Evolutionary conservation across 106 monocot species (phyloP).

Genomic region (Hemerocallis citrina): DNA sequence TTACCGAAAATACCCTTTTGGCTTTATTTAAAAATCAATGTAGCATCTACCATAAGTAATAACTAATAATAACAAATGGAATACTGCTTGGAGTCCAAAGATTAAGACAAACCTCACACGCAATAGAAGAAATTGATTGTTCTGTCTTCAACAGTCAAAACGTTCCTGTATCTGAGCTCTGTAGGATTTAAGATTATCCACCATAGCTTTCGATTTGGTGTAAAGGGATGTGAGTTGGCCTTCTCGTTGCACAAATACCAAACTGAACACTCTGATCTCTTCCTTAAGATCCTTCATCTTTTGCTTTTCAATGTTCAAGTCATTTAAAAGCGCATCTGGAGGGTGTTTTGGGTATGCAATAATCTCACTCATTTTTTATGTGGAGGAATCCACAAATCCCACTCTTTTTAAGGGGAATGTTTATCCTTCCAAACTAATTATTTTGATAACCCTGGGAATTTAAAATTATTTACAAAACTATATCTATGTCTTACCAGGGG

Average conservation of each 20-base stretch:
- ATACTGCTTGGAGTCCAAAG: neutral
- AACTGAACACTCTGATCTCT: slow-evolving; percentile 44
- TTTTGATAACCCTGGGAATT: too few relatives aligned
- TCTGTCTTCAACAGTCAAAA: slow-evolving; percentile 12
- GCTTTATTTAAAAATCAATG: too few relatives aligned
- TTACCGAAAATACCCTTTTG: too few relatives aligned
- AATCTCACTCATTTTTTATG: too few relatives aligned
- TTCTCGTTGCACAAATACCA: slow-evolving; percentile 54
- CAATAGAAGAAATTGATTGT: neutral
- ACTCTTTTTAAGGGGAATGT: too few relatives aligned
- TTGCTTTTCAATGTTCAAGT: slow-evolving; percentile 36
- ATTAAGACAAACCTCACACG: neutral
- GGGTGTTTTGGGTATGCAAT: too few relatives aligned
- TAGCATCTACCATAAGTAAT: too few relatives aligned
- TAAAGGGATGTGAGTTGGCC: slow-evolving; percentile 50
- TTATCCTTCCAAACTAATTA: too few relatives aligned
- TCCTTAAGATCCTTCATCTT: slow-evolving; percentile 58
- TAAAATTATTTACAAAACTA: too few relatives aligned
- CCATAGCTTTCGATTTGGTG: slow-evolving; percentile 63
- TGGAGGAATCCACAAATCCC: too few relatives aligned
- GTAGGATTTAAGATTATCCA: slow-evolving; percentile 36
- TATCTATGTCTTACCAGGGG: too few relatives aligned
- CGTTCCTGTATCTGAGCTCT: slow-evolving; percentile 11
- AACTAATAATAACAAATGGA: neutral
- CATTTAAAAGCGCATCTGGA: slow-evolving; percentile 28